Percentiles rank a stretch among this genome's conserved stretches.
Evolutionary conservation across 2,329 filamentous ascomycete species (phyloP).

Genomic region (Fonsecaea nubica): DNA sequence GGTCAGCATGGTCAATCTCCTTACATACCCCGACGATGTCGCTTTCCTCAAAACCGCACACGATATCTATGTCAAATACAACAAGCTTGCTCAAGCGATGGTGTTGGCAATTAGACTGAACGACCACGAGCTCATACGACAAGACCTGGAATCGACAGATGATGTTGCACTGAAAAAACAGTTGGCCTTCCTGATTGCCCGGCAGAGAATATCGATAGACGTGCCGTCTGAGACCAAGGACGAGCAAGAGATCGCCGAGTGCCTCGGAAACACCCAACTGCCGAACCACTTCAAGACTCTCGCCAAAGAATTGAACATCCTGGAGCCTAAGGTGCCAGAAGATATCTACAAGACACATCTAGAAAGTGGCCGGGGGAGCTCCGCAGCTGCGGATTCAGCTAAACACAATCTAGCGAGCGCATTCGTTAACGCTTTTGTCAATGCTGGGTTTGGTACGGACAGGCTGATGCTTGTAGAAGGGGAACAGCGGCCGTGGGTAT

Average conservation of each 20-base stretch:
- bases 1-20: constrained; percentile 96
- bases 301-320: constrained; percentile 93
- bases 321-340: constrained; percentile 95
- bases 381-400: constrained; percentile 93
- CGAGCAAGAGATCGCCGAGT: constrained; percentile 77
- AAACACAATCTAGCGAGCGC: constrained; percentile 93
- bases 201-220: constrained; percentile 86
- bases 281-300: constrained; percentile 92
- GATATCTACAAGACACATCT: constrained; percentile 99
- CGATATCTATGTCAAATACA: constrained; percentile 90
- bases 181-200: constrained; percentile 88
- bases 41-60: constrained; percentile 92
- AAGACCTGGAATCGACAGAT: constrained; percentile 78
- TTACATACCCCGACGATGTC: constrained; percentile 97
- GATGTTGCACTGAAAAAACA: constrained; percentile 89
- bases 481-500: constrained; percentile 92
- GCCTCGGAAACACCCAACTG: constrained; percentile 83
- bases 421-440: constrained; percentile 97
- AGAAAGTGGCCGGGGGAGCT: constrained; percentile 90
- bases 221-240: constrained; percentile 68
- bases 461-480: constrained; percentile 96
- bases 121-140: constrained; percentile 79
- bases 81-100: constrained; percentile 91
- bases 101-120: constrained; percentile 93
- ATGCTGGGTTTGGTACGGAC: constrained; percentile 92